These are phyloP conservation scores for Myxozyma udenii DNA, from an alignment of 805 yeast species.

Conservation along the genomic window DNA sequence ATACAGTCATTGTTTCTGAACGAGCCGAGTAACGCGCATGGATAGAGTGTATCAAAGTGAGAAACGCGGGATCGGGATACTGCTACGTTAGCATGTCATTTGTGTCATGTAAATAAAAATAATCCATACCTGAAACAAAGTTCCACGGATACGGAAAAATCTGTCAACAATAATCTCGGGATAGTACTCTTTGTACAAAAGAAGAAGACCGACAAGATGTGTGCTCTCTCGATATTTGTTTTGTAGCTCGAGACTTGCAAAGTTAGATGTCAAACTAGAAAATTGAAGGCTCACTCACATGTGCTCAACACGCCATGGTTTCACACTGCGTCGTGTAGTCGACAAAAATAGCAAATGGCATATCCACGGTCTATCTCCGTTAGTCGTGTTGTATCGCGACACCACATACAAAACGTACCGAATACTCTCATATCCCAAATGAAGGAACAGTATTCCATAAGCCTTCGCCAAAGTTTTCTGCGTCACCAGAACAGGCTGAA, in stretches of 20 bases:
- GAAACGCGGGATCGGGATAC: constrained; percentile 16
- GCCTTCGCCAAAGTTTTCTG: constrained; percentile 1
- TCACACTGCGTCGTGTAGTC: constrained; percentile 15
- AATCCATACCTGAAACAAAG: constrained; percentile 10
- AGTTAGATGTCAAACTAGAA: background rate
- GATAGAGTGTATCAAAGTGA: constrained; percentile 2
- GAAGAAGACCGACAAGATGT: constrained; percentile 17
- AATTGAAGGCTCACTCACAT: constrained; percentile 1
- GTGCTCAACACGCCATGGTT: constrained; percentile 27
- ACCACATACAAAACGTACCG: constrained; percentile 8
- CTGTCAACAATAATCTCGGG: constrained; percentile 21
- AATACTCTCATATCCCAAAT: constrained; percentile 14
- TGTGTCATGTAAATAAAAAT: background rate
- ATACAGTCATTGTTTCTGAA: background rate
- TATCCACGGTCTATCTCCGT: constrained; percentile 17
- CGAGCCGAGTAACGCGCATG: background rate
- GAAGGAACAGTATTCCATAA: constrained; percentile 15
- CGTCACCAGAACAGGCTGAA: constrained; percentile 16
- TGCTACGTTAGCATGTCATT: background rate
- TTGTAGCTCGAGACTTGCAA: constrained; percentile 16
- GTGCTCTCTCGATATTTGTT: constrained; percentile 18
- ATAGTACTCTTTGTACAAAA: constrained; percentile 22
- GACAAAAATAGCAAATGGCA: constrained; percentile 20
- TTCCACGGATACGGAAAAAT: constrained; percentile 1
- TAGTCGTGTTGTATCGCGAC: background rate